These are phyloP conservation scores for Saccharomyces uvarum DNA, from an alignment of 1,139 yeast species.

Conservation along the genomic window DNA sequence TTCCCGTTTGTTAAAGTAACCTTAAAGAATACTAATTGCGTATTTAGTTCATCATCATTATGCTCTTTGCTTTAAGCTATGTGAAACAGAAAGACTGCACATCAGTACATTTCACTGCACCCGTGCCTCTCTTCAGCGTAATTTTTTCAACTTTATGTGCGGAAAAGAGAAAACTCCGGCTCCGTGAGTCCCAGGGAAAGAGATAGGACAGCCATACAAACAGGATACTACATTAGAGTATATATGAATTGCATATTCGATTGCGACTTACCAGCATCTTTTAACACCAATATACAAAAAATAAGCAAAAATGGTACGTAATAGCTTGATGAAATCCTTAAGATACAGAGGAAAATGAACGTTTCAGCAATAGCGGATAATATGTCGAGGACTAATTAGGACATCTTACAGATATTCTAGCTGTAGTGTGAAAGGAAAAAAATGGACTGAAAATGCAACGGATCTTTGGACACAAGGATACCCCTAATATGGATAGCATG, in stretches of 20 bases:
- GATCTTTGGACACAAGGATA: neutral
- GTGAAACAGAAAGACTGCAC: neutral
- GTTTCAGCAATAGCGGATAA: neutral
- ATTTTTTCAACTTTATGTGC: neutral
- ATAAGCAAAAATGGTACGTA: slow-evolving; percentile 18
- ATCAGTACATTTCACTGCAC: neutral
- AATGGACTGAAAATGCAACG: neutral
- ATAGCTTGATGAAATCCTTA: neutral
- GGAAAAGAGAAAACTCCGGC: neutral
- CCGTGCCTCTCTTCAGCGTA: neutral
- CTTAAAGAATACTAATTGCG: neutral
- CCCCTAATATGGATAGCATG: neutral
- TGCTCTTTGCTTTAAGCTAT: neutral
- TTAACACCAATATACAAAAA: slow-evolving; percentile 2
- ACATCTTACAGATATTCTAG: neutral
- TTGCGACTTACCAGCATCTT: neutral
- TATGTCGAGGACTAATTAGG: neutral
- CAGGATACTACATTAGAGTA: neutral
- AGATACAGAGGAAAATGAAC: neutral
- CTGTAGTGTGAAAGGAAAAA: neutral
- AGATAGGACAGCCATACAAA: neutral
- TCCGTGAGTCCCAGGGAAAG: neutral
- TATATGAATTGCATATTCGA: neutral
- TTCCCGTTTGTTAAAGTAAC: no score
- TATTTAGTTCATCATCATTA: neutral